These are phyloP conservation scores for Anthoceros angustus DNA, from an alignment of 225 moss, liverwort and hornwort species.

Conservation along the genomic window DNA sequence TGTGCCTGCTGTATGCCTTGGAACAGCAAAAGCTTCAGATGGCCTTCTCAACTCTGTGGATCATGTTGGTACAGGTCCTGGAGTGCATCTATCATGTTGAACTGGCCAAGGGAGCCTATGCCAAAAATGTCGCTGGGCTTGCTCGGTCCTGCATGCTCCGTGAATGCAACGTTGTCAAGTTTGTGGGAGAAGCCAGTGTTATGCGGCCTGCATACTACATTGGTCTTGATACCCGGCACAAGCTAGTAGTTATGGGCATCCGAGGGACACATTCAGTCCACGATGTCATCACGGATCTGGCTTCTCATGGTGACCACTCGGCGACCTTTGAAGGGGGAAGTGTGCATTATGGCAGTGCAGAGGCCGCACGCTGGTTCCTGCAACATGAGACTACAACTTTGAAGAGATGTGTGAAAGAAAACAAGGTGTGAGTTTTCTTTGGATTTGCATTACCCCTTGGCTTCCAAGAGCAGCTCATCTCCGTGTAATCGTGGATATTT, in stretches of 20 bases:
- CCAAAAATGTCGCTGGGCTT: conserved; percentile 56
- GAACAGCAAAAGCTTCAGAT: too few relatives aligned
- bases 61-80: conserved; percentile 29
- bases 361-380: conserved; percentile 80
- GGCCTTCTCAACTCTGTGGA: background rate
- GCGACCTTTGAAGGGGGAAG: conserved; percentile 49
- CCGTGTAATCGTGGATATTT: background rate
- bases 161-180: conserved; percentile 63
- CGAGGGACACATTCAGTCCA: conserved; percentile 76
- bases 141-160: conserved; percentile 71
- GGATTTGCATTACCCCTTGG: too few relatives aligned
- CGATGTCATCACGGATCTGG: conserved; percentile 74
- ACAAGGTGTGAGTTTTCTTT: conserved; percentile 32
- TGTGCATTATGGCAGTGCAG: conserved; percentile 86
- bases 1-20: too few relatives aligned
- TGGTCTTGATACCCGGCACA: conserved; percentile 57
- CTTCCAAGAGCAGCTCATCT: too few relatives aligned
- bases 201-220: conserved; percentile 85
- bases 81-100: conserved; percentile 77
- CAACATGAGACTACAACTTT: conserved; percentile 53
- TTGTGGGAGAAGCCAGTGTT: conserved; percentile 63
- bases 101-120: conserved; percentile 78
- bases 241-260: conserved; percentile 74
- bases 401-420: conserved; percentile 37
- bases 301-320: conserved; percentile 47